phyloP scores from a whole-genome alignment of 495 filamentous ascomycete species.

The Neurospora discreta region DNA sequence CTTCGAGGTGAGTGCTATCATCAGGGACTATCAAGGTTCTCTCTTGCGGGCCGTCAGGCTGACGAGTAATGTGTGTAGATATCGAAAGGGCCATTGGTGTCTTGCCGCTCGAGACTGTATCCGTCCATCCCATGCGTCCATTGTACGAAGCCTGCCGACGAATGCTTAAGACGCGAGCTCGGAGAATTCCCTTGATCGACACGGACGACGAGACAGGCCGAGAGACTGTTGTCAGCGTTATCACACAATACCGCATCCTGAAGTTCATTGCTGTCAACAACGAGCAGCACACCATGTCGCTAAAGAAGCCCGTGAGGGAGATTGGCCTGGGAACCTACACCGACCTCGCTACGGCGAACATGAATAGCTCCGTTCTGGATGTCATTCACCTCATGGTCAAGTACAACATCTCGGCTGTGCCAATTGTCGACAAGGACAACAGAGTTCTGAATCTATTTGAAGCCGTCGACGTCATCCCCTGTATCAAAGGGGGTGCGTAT shows the following conservation, averaged over 20 bases:
- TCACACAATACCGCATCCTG: slow-evolving; percentile 95
- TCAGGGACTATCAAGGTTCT: background rate
- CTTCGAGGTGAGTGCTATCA: slow-evolving; percentile 57
- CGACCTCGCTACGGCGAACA: slow-evolving; percentile 67
- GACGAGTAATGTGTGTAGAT: slow-evolving; percentile 41
- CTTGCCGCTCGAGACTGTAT: slow-evolving; percentile 85
- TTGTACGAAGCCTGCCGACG: slow-evolving; percentile 91
- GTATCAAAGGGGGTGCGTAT: slow-evolving; percentile 88
- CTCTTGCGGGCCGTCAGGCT: slow-evolving; percentile 1
- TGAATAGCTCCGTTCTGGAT: slow-evolving; percentile 90
- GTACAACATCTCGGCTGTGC: slow-evolving; percentile 86
- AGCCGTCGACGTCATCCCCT: slow-evolving; percentile 89
- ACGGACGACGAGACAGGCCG: slow-evolving; percentile 89
- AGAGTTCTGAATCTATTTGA: slow-evolving; percentile 92
- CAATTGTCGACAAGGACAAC: slow-evolving; percentile 77
- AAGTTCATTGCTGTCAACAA: slow-evolving; percentile 97
- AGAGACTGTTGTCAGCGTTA: slow-evolving; percentile 87
- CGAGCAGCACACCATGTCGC: slow-evolving; percentile 75
- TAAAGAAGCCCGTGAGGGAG: slow-evolving; percentile 79
- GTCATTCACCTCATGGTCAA: slow-evolving; percentile 92
- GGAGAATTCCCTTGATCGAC: slow-evolving; percentile 89
- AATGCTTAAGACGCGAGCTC: slow-evolving; percentile 87
- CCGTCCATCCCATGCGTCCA: slow-evolving; percentile 77
- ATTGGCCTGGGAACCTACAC: slow-evolving; percentile 79
- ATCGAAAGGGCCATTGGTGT: slow-evolving; percentile 92